Conservation (phyloP, 352 stramenopile species). For the Globisporangium takayamanum region DNA sequence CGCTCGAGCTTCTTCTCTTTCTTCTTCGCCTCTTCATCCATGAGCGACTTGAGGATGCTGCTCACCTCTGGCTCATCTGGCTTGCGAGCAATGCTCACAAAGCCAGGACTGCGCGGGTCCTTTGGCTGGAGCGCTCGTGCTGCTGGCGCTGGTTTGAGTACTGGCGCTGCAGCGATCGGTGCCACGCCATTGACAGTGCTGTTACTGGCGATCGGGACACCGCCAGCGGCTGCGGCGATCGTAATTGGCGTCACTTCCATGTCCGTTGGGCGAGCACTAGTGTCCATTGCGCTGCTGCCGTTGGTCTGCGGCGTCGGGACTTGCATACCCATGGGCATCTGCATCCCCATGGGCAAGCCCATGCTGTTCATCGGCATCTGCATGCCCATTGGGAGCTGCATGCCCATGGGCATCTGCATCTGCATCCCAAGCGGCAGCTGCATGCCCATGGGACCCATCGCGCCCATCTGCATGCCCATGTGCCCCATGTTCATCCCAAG, state of each 20-base stretch:
- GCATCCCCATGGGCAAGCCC: not conserved
- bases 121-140: constrained; percentile 38
- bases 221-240: not conserved
- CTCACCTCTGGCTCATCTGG: constrained; percentile 75
- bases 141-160: constrained; percentile 24
- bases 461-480: constrained; percentile 23
- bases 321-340: not conserved
- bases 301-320: constrained; percentile 1
- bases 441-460: constrained; percentile 27
- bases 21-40: constrained; percentile 86
- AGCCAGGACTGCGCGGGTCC: constrained; percentile 24
- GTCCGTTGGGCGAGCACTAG: not conserved
- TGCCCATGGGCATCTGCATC: not conserved
- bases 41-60: constrained; percentile 82
- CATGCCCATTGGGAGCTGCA: constrained; percentile 1
- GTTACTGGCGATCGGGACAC: not conserved
- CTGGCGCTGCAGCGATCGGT: constrained; percentile 7
- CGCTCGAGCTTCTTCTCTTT: constrained; percentile 87
- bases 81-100: constrained; percentile 78
- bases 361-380: not conserved
- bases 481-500: constrained; percentile 27
- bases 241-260: constrained; percentile 1
- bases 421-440: constrained; percentile 22
- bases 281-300: not conserved
- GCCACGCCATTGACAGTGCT: constrained; percentile 3